phyloP scores from a whole-genome alignment of 2,329 filamentous ascomycete genomes.

The Alternaria brassicae region DNA sequence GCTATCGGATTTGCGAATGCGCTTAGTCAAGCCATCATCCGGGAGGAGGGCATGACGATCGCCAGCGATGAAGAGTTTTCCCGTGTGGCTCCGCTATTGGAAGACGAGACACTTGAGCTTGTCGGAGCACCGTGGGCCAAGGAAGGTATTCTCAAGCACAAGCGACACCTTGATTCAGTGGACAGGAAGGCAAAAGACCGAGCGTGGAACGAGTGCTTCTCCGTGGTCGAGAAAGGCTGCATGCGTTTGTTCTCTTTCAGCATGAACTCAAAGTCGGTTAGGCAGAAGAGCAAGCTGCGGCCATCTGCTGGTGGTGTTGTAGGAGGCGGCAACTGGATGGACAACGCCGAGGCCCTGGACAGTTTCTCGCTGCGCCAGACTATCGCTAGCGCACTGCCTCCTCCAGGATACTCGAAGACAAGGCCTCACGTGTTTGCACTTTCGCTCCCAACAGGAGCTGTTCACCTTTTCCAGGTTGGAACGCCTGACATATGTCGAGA shows the following conservation, averaged over 20 bases:
- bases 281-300: conserved; percentile 68
- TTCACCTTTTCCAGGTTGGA: conserved; percentile 97
- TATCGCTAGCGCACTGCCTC: conserved; percentile 85
- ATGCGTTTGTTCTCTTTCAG: conserved; percentile 94
- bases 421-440: conserved; percentile 94
- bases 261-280: conserved; percentile 74
- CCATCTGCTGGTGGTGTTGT: conserved; percentile 71
- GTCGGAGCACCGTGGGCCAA: conserved; percentile 98
- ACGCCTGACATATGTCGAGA: conserved; percentile 94
- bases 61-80: conserved; percentile 64
- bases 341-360: conserved; percentile 89
- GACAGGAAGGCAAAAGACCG: conserved; percentile 94
- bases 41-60: conserved; percentile 74
- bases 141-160: conserved; percentile 94
- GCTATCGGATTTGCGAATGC: conserved; percentile 98
- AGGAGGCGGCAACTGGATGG: conserved; percentile 97
- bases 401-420: conserved; percentile 89
- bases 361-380: conserved; percentile 89
- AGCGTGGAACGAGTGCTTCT: conserved; percentile 94
- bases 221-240: conserved; percentile 92
- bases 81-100: conserved; percentile 71
- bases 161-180: conserved; percentile 89
- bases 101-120: conserved; percentile 91
- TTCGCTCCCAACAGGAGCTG: conserved; percentile 87
- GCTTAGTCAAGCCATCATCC: conserved; percentile 93